Evolutionary conservation across 768 basidiomycete species (phyloP).

Genomic region (Nidula microcarpa): DNA sequence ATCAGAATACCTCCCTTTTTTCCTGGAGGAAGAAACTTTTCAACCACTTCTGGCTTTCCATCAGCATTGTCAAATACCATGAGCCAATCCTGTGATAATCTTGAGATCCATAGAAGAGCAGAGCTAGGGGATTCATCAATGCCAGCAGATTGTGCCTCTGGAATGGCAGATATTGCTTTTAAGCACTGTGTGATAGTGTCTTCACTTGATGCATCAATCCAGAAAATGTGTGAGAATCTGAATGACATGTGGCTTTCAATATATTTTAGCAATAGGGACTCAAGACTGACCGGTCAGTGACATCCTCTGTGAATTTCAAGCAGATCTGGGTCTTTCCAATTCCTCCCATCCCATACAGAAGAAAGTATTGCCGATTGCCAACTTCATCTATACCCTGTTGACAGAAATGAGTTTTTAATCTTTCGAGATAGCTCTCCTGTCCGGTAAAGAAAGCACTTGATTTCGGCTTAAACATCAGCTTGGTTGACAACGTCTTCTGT

Average conservation of each 20-base stretch:
- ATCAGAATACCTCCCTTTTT: constrained; percentile 9
- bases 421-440: background rate
- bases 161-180: background rate
- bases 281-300: background rate
- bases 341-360: background rate
- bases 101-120: background rate
- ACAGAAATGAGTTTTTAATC: background rate
- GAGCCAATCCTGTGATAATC: constrained; percentile 5
- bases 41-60: constrained; percentile 3
- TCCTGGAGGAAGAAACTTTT: constrained; percentile 6
- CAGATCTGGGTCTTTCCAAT: constrained; percentile 1
- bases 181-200: constrained; percentile 9
- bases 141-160: constrained; percentile 3
- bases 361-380: background rate
- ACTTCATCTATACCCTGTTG: background rate
- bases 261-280: background rate
- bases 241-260: background rate
- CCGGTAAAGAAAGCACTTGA: no score
- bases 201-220: constrained; percentile 15
- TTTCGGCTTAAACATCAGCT: no score
- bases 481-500: no score
- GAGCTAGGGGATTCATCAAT: background rate
- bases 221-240: constrained; percentile 14
- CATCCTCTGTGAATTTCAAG: constrained; percentile 2
- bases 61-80: constrained; percentile 13